Conservation (phyloP, 2,329 filamentous ascomycete species). For the Cadophora sp. region DNA sequence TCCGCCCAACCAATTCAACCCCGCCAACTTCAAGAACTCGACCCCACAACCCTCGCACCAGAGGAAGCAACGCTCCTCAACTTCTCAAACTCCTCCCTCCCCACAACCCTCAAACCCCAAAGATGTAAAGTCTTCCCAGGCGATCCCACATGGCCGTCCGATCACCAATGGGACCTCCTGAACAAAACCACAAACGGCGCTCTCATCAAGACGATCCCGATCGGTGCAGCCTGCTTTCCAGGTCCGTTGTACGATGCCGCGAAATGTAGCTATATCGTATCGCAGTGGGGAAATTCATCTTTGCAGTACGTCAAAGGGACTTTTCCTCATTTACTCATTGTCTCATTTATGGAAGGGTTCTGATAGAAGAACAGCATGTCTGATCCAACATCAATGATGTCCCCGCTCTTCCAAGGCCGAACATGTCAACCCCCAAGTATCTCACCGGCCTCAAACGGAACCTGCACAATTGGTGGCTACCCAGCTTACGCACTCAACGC, state of each 20-base stretch:
- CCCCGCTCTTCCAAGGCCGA: constrained; percentile 52
- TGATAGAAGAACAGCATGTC: constrained; percentile 41
- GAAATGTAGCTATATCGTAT: constrained; percentile 6
- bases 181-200: constrained; percentile 31
- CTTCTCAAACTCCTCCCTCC: background rate
- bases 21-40: background rate
- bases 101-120: background rate
- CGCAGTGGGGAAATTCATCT: constrained; percentile 16
- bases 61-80: constrained; percentile 10
- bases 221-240: constrained; percentile 26
- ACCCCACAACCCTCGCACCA: background rate
- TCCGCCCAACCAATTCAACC: background rate
- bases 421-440: constrained; percentile 44
- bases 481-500: constrained; percentile 39
- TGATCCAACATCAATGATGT: constrained; percentile 54
- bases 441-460: constrained; percentile 9
- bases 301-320: no score
- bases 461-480: constrained; percentile 33
- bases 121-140: constrained; percentile 21
- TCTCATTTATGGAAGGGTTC: no score
- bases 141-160: constrained; percentile 15
- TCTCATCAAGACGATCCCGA: constrained; percentile 28
- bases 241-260: constrained; percentile 8
- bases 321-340: no score
- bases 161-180: constrained; percentile 7